Evolutionary conservation across 495 filamentous ascomycete species (phyloP).

Genomic region (Trichoderma gamsii): DNA sequence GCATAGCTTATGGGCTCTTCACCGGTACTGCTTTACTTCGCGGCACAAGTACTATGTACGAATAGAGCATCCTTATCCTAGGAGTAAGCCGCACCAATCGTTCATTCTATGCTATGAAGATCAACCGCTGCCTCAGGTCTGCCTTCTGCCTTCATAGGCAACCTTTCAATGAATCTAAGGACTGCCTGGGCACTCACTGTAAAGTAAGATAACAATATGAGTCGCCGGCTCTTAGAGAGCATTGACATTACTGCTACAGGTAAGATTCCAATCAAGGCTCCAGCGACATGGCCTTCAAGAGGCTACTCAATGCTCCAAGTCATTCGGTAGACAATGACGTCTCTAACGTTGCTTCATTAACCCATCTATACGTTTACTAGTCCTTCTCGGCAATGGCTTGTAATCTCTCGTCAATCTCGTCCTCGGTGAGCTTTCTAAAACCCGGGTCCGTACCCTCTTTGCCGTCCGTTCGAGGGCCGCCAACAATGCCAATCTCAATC

Average conservation of each 20-base stretch:
- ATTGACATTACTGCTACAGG: background rate
- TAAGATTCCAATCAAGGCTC: background rate
- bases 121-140: background rate
- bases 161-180: background rate
- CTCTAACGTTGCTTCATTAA: conserved; percentile 13
- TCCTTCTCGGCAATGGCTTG: conserved; percentile 98
- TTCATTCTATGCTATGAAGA: background rate
- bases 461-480: conserved; percentile 71
- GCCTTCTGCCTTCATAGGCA: background rate
- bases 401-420: conserved; percentile 96
- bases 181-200: background rate
- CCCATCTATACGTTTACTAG: conserved; percentile 39
- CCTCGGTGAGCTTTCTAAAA: conserved; percentile 88
- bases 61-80: background rate
- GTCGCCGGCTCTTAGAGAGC: background rate
- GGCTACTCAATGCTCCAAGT: background rate
- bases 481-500: conserved; percentile 94
- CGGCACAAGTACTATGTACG: background rate
- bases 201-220: background rate
- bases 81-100: background rate
- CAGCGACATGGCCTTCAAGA: background rate
- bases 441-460: conserved; percentile 67
- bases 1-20: background rate
- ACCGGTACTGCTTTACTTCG: background rate
- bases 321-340: background rate